These are phyloP conservation scores for Spencermartinsiella ligniputridi DNA, from an alignment of 1,139 yeast species.

Conservation along the genomic window DNA sequence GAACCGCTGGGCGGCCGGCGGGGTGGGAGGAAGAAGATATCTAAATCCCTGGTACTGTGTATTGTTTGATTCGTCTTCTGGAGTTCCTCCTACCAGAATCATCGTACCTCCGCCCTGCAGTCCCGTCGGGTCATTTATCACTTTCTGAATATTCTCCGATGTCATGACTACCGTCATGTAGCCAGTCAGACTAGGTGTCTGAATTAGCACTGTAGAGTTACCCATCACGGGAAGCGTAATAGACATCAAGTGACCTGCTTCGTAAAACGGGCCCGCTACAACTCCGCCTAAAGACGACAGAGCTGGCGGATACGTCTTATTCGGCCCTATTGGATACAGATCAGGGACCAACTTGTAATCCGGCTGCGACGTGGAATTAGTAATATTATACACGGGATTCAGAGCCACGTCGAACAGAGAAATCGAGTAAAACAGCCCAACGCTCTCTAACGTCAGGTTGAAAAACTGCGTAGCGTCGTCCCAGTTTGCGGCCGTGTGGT, in stretches of 20 bases:
- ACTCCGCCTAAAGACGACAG: conserved; percentile 23
- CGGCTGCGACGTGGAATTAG: conserved; percentile 27
- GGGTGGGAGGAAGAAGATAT: conserved; percentile 30
- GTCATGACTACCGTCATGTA: conserved; percentile 63
- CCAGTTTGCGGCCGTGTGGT: conserved; percentile 50
- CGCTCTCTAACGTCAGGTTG: conserved; percentile 44
- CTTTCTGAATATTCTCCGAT: conserved; percentile 49
- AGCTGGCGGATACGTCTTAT: conserved; percentile 42
- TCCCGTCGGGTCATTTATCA: conserved; percentile 48
- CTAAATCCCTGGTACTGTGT: conserved; percentile 17
- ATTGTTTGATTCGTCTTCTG: conserved; percentile 15
- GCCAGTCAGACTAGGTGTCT: conserved; percentile 60
- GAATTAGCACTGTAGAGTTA: conserved; percentile 63
- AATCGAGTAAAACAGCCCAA: conserved; percentile 39
- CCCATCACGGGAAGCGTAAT: conserved; percentile 67
- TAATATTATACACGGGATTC: conserved; percentile 35
- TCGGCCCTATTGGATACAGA: conserved; percentile 51
- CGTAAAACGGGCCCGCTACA: conserved; percentile 29
- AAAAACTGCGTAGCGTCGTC: conserved; percentile 49
- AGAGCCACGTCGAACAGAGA: conserved; percentile 49
- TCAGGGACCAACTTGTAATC: conserved; percentile 20
- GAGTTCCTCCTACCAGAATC: conserved; percentile 33
- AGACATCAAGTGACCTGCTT: conserved; percentile 39
- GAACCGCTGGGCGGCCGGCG: conserved; percentile 14
- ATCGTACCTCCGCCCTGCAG: conserved; percentile 40